Evolutionary conservation across 139 green algal genomes (phyloP).

Genomic region (Deuterostichococcus epilithicus): DNA sequence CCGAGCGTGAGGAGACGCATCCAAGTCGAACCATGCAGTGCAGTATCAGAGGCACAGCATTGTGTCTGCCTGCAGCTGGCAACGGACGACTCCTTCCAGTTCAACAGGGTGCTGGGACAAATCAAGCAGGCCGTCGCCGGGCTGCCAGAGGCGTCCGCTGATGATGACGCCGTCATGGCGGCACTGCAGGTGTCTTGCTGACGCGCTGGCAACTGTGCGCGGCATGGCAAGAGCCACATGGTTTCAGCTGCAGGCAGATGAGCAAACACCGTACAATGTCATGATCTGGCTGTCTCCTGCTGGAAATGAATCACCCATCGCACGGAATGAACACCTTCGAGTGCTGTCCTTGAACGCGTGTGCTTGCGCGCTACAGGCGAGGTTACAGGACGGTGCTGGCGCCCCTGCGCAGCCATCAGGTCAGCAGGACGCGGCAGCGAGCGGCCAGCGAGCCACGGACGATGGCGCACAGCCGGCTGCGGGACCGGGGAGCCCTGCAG

Average conservation of each 20-base stretch:
- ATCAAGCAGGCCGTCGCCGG: slow-evolving; percentile 37
- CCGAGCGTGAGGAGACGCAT: no score
- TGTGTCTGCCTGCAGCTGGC: slow-evolving; percentile 23
- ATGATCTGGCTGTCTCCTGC: no score
- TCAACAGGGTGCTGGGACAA: slow-evolving; percentile 51
- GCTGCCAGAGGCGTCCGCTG: slow-evolving; percentile 25
- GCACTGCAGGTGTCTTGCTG: neutral
- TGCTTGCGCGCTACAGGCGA: neutral
- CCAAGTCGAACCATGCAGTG: no score
- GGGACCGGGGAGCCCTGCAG: slow-evolving; percentile 5
- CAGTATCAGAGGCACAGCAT: no score
- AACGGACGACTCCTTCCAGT: slow-evolving; percentile 69
- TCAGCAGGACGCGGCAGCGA: neutral
- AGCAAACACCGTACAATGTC: neutral
- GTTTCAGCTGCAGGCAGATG: no score
- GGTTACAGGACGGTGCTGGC: neutral
- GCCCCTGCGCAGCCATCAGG: no score
- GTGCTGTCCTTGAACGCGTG: no score
- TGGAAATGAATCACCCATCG: no score
- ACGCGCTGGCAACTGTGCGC: no score
- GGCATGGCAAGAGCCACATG: no score
- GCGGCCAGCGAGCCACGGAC: neutral
- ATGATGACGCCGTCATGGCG: slow-evolving; percentile 25
- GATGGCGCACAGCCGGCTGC: neutral
- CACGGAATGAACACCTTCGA: no score